Base-by-base conservation (phyloP, 202 grass and related monocot genomes). In the Elaeis oleifera region DNA sequence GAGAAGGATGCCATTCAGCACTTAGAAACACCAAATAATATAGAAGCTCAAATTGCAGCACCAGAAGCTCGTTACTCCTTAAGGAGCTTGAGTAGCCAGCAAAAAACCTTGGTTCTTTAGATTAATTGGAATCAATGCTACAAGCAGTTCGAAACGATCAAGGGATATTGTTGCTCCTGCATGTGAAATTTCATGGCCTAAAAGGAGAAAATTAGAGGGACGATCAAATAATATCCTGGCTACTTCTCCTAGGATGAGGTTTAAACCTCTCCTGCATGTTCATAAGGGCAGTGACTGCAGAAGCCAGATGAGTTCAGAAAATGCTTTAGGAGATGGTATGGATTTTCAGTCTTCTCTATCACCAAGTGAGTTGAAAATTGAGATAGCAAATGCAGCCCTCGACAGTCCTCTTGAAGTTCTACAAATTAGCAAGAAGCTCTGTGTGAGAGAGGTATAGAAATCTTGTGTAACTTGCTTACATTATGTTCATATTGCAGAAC, bases 151-250 rank as follows among this genome's bases (percentile, higher is more conserved):
- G 53, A 80, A 80, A 39, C 24, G 17, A 32, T 65, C 64, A 75
- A 51, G 44, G 59, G 60, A 61, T 23, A 67, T 48, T 73, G 27
- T 69, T 14, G 39, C 53, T 63, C 69, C 68, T 58, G 62, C 66
- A 61, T 77, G 62, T 76, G 69, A 60, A 23, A 66, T 75, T 78
- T 83, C 74, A 72, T 81, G 60, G 71, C 59, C 65, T 14, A 76
- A 86, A 86, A 79, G 78, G 62, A 77, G 66, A 61, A 83, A 77
- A 18, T 69, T 56, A 21, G 65, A 51, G 44, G 61, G 55, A 19
- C 56, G 60, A 70, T 68, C 73, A 0, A 29, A 81, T 72, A 18
- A 51, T 82, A 23, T 70, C 62, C 64, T 67, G 68, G 67, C 65
- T 65, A 79, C 84, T 56, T 84, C 80, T 70, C 73, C 77, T 60